phyloP scores from a whole-genome alignment of 2,329 filamentous ascomycete genomes.

The Arachnopeziza araneosa region DNA sequence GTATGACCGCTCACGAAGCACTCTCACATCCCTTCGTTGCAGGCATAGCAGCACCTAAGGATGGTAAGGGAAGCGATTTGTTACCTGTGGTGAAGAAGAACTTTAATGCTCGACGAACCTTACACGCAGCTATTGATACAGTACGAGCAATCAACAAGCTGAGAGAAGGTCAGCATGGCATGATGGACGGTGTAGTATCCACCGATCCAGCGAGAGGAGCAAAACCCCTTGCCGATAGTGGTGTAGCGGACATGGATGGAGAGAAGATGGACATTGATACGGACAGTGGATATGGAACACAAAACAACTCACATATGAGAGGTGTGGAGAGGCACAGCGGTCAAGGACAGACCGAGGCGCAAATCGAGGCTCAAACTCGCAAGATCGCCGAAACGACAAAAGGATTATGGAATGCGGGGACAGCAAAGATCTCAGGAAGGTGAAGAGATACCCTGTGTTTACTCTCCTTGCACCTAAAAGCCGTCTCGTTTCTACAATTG shows the following conservation, averaged over 20 bases:
- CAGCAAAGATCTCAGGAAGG: slow-evolving; percentile 23
- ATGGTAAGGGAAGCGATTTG: slow-evolving; percentile 53
- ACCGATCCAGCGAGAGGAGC: slow-evolving; percentile 43
- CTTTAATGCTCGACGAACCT: slow-evolving; percentile 63
- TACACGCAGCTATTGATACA: slow-evolving; percentile 66
- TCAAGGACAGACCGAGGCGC: slow-evolving; percentile 31
- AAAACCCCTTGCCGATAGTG: slow-evolving; percentile 37
- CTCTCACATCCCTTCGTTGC: slow-evolving; percentile 62
- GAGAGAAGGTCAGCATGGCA: slow-evolving; percentile 51
- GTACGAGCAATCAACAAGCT: slow-evolving; percentile 67
- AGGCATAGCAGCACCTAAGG: slow-evolving; percentile 39
- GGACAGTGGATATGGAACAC: slow-evolving; percentile 25
- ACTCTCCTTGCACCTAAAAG: slow-evolving; percentile 9
- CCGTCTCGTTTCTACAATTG: background rate
- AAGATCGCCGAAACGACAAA: slow-evolving; percentile 58
- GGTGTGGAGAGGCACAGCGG: slow-evolving; percentile 26
- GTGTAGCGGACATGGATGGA: slow-evolving; percentile 28
- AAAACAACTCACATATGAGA: slow-evolving; percentile 20
- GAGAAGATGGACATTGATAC: slow-evolving; percentile 19
- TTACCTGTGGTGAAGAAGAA: slow-evolving; percentile 68
- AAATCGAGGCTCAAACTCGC: slow-evolving; percentile 39
- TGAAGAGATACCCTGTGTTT: background rate
- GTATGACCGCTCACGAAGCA: slow-evolving; percentile 85
- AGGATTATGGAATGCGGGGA: slow-evolving; percentile 47
- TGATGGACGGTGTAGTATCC: slow-evolving; percentile 57